A percentile compares a stretch with the other conserved stretches of the same genome.
Conservation (phyloP, 2,329 filamentous ascomycete species). For the Paracamarosporium sp. region DNA sequence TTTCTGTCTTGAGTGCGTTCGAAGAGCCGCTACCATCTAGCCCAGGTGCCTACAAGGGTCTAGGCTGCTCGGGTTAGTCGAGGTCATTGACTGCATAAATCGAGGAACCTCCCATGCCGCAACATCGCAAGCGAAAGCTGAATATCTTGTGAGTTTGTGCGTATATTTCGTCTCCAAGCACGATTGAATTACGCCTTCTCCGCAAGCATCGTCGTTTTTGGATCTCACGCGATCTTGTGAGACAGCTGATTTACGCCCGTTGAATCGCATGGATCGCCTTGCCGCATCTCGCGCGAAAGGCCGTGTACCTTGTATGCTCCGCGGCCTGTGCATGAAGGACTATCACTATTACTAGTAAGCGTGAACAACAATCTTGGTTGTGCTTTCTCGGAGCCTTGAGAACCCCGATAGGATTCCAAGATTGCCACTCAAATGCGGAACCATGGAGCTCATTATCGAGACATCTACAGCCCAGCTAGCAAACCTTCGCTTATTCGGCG, state of each 20-base stretch:
- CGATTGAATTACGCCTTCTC: neutral
- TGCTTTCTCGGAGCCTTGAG: neutral
- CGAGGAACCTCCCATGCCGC: no score
- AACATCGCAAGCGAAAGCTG: no score
- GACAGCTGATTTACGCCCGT: neutral
- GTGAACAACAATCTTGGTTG: neutral
- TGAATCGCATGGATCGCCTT: neutral
- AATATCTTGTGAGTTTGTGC: no score
- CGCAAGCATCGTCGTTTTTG: neutral
- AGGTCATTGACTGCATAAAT: no score
- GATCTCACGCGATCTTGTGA: neutral
- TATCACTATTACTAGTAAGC: neutral
- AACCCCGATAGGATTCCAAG: neutral
- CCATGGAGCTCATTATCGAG: neutral
- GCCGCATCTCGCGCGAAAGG: conserved; percentile 1
- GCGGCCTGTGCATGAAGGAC: neutral
- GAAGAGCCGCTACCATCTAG: no score
- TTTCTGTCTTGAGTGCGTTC: neutral
- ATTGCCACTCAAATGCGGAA: neutral
- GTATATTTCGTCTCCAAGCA: no score
- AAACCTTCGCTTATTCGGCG: neutral
- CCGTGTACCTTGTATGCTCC: neutral
- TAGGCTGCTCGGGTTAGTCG: no score
- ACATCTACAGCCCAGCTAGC: neutral
- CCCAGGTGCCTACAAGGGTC: no score